A percentile compares a stretch with the other conserved stretches of the same genome.
phyloP scores from a whole-genome alignment of 2,329 filamentous ascomycete genomes.

The Xylariaceae sp. region DNA sequence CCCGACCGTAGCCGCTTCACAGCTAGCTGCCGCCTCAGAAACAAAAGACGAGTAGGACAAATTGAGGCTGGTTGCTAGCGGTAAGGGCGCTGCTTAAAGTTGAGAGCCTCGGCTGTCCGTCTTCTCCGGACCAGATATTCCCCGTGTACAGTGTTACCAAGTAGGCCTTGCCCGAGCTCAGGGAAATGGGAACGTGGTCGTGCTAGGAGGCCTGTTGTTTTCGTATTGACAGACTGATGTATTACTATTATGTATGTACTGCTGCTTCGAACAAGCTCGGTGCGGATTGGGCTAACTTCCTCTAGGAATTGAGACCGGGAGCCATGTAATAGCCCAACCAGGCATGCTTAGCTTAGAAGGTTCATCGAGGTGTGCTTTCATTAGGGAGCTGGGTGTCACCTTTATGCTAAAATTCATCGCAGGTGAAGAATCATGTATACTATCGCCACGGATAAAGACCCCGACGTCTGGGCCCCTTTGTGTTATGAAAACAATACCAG shows the following conservation, averaged over 20 bases:
- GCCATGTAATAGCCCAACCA: neutral
- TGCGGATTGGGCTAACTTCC: neutral
- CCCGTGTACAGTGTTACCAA: neutral
- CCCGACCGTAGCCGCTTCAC: slow-evolving; percentile 13
- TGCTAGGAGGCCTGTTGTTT: neutral
- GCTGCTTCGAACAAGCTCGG: neutral
- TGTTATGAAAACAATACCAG: neutral
- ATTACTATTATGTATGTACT: slow-evolving; percentile 5
- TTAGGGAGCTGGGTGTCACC: neutral
- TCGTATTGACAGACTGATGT: slow-evolving; percentile 3
- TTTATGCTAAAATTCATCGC: neutral
- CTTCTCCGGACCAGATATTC: neutral
- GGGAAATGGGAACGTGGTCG: neutral
- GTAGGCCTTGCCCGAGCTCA: neutral
- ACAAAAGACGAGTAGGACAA: slow-evolving; percentile 26
- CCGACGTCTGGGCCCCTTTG: neutral
- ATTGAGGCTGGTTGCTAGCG: neutral
- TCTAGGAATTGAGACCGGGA: neutral
- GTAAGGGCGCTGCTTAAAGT: neutral
- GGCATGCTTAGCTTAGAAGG: neutral
- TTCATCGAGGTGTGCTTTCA: neutral
- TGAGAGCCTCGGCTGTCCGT: neutral
- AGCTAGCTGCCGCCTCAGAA: slow-evolving; percentile 18
- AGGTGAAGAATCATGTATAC: neutral
- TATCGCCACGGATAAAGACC: neutral